Evolutionary conservation across 257 asterid species (phyloP), one percentile per base, ranked within the genome.

Genomic region (Buddleja alternifolia): DNA sequence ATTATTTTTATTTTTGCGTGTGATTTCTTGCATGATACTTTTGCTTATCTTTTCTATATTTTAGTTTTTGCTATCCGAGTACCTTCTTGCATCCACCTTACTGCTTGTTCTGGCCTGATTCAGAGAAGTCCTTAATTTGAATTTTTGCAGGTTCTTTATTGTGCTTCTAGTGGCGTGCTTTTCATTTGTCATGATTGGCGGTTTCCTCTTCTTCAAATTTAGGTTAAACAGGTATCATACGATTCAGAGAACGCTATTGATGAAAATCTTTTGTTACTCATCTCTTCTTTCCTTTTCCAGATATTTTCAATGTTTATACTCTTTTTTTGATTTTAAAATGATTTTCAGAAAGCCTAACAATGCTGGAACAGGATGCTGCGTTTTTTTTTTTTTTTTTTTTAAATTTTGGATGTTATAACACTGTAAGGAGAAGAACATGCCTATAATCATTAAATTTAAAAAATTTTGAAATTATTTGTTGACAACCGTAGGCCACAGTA

Each of bases 161-260:
- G 96, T 83, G 55, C 97, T 93, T 65, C 95, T 93, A 67, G 84
- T 39, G 54, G 91, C 97, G 24, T 90, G 97, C 73, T 66, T 83
- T 78, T 85, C 94, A 8, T 90, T 93, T 81, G 96, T 93, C 61
- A 7, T 88, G 45, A 88, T 93, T 69, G 97, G 99, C 50, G 99
- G 97, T 46, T 84, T 93, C 63, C 96, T 93, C 82, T 93, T 93
- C 89, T 85, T 77, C 67, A 93, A 90, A 69, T 74, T 84, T 85
- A 90, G 97, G 97, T 93, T 67, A 70, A 60, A 76, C 71, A 64
- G 47, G 47, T 51, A 60, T 67, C 48, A 32, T 75, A 41, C 57
- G 36, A 29, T 74, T 45, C 47, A 20, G 44, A 20, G 55, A 45
- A 24, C 54, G 45, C 47, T 48, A 24, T 46, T 34, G 54, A 15